Base-by-base conservation (phyloP, 352 stramenopile genomes). In the Phytopythium ostracodes region DNA sequence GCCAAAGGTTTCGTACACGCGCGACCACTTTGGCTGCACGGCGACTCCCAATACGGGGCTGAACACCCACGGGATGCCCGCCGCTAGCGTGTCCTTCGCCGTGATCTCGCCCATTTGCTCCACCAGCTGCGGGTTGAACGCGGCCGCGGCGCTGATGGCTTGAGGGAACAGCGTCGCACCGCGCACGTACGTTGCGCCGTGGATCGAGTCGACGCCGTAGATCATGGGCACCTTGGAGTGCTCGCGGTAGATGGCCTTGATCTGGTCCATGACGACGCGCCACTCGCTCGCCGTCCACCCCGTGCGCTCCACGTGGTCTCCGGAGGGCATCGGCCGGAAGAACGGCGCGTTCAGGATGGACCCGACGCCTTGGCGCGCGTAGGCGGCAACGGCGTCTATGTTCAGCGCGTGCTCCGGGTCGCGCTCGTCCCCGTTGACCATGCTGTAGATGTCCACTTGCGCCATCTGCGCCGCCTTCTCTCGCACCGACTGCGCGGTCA, bases 1-100 rank as follows among this genome's bases (percentile, higher is more conserved):
- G 27, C 93, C 93, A 70, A 98, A 98, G 4, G 91, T 98, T 69
- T 98, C 92, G 64, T 92, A 98, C n/a, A 96, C 77, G 5, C 93
- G 81, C 27, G 86, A 71, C 91, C 92, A 98, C 57, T 87, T 81
- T 1, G 90, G 87, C 55, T 94, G 73, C 38, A 81, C 65, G 24
- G 94, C 73, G 56, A 94, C 89, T 0, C 81, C 91, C 22, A 98
- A 63, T 14, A 98, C 76, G 0, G 93, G 92, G 56, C 80, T 87
- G 67, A 98, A 98, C 9, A 98, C 68, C 93, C 91, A 98, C 35
- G 81, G 82, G 31, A 98, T 95, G 0, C 89, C 93, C 0, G 89
- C 90, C 24, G 72, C 85, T 15, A 92, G 67, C 4, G 89, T 98
- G 67, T 98, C 92, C 42, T 87, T 84, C 51, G 81, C 88, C 40